Evolutionary conservation across 1,139 yeast species (phyloP).

Genomic region (Magnusiomyces magnusii): DNA sequence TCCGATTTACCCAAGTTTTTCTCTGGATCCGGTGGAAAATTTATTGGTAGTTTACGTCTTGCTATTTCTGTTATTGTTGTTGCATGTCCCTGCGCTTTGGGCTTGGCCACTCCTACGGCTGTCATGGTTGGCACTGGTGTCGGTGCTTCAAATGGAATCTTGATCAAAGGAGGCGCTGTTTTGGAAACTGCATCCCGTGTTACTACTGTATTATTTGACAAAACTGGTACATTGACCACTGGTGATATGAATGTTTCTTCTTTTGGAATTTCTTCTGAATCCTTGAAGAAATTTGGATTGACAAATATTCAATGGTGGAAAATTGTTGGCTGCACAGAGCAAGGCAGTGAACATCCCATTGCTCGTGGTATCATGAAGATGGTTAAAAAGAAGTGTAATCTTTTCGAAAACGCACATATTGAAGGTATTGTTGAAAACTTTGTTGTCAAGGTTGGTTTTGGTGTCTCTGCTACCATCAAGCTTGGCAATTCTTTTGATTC

Average conservation of each 20-base stretch:
- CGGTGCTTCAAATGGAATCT: constrained; percentile 83
- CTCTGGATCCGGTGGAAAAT: constrained; percentile 46
- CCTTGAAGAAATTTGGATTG: constrained; percentile 11
- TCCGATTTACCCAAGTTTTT: constrained; percentile 50
- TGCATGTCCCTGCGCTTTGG: constrained; percentile 97
- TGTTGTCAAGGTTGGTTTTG: constrained; percentile 59
- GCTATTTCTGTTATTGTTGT: constrained; percentile 94
- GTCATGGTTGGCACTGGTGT: constrained; percentile 98
- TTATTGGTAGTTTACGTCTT: constrained; percentile 63
- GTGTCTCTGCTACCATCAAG: constrained; percentile 48
- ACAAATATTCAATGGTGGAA: constrained; percentile 44
- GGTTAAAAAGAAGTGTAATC: constrained; percentile 25
- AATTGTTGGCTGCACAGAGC: constrained; percentile 56
- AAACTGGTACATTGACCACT: constrained; percentile 89
- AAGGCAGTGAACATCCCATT: constrained; percentile 79
- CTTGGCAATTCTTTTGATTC: constrained; percentile 18
- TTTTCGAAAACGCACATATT: constrained; percentile 14
- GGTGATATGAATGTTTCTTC: constrained; percentile 63
- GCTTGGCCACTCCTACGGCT: constrained; percentile 97
- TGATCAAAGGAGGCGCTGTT: constrained; percentile 89
- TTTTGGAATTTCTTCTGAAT: constrained; percentile 13
- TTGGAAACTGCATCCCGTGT: constrained; percentile 66
- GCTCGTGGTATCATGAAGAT: constrained; percentile 56
- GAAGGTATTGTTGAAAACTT: constrained; percentile 34
- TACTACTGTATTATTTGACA: constrained; percentile 74